Base-by-base conservation (phyloP, 352 stramenopile species). In the Aphanomyces invadans region DNA sequence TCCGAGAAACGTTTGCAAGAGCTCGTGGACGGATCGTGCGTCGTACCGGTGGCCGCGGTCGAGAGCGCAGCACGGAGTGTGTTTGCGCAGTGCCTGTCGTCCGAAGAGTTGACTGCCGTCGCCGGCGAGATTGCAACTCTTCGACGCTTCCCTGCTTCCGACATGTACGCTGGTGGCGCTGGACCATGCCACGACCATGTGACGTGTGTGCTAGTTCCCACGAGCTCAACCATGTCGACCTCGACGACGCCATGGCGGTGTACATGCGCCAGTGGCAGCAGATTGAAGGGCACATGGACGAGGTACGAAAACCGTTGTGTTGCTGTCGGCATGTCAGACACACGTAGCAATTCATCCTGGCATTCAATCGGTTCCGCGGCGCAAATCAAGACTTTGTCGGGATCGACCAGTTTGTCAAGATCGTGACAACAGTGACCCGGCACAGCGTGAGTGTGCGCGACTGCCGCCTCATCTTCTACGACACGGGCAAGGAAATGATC, bases 351-450 rank as follows among this genome's bases (percentile, higher is more conserved):
- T 70, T 38, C 53, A 84, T 75, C 75, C 70, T 11, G 87, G 88
- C 73, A 70, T 66, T 36, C 74, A 83, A 45, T 76, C 76, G 19
- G 84, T 90, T 56, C 67, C 69, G 26, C 49, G 67, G 10, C 65
- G 73, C 26, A 78, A 87, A 60, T 48, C 76, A 3, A 73, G 76
- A 19, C 76, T 76, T 26, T 11, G 84, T 91, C 21, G 82, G 80
- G 5, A 70, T 88, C 60, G 79, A 89, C 12, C 76, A 89, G 69
- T 91, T 91, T 51, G 73, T 76, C 61, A 83, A 87, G 60, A 81
- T 91, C 62, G 76, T 89, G 10, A 86, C 71, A n/a, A 74, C 73
- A 19, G 79, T 88, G 26, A 88, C 79, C 2, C 73, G 73, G 17
- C 70, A 76, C 23, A 71, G 73, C 4, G 69, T 91, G 3, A 76